phyloP scores from a whole-genome alignment of 805 yeast genomes.

The Dipodascus geniculatus region DNA sequence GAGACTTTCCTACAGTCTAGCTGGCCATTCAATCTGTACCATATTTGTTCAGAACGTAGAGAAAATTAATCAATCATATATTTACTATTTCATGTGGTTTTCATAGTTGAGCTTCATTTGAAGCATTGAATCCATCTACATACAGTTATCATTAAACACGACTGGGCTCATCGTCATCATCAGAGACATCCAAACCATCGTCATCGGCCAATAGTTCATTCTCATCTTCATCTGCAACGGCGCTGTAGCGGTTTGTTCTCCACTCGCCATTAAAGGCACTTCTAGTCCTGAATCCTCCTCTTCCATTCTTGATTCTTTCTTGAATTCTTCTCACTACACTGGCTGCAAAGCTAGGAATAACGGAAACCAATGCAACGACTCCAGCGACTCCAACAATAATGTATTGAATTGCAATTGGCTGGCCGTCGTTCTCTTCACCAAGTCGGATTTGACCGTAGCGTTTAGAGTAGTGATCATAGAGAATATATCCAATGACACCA shows the following conservation, averaged over 20 bases:
- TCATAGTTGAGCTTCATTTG: neutral
- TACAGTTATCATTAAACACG: neutral
- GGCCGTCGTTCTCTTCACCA: conserved; percentile 42
- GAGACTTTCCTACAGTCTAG: no score
- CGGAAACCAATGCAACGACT: conserved; percentile 15
- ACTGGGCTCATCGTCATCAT: neutral
- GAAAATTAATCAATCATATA: neutral
- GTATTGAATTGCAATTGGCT: conserved; percentile 13
- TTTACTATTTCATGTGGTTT: neutral
- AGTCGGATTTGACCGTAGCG: conserved; percentile 79
- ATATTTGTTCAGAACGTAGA: no score
- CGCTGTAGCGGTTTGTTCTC: neutral
- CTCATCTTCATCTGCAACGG: neutral
- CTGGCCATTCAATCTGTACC: no score
- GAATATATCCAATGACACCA: conserved; percentile 49
- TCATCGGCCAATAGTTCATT: neutral
- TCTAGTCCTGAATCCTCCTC: neutral
- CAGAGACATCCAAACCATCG: neutral
- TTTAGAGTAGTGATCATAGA: conserved; percentile 71
- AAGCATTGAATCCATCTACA: neutral
- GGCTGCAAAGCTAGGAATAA: conserved; percentile 12
- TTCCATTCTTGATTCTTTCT: neutral
- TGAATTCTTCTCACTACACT: neutral
- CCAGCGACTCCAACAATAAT: conserved; percentile 24
- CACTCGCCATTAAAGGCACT: neutral